Base-by-base conservation (phyloP, 169 alveolate species). In the Plasmodium gallinaceum region DNA sequence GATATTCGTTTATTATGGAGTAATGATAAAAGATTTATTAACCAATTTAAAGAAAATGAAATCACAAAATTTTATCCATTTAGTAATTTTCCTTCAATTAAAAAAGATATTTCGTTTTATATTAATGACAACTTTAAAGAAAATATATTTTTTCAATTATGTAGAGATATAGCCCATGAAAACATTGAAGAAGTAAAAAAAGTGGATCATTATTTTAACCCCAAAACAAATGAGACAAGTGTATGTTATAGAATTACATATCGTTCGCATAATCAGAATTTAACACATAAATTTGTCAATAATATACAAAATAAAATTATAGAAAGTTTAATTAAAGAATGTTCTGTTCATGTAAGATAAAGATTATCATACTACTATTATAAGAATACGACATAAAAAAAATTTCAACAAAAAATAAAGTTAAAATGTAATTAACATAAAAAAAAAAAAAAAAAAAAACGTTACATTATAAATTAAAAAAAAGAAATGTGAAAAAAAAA, bases 1-100 rank as follows among this genome's bases (percentile, higher is more conserved):
- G 99, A 97, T 73, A 96, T 97, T n/a, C 93, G 99, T 46, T 92
- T 95, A 52, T 97, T 97, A 68, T 97, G 99, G 99, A 95, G 95
- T 64, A 70, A 93, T 64, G 99, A 97, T 86, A 87, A 93, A 39
- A 90, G 99, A 73, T 97, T 97, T 85, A 68, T 95, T 12, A 72
- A 76, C 32, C 96, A 97, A 75, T 97, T 96, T 80, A 37, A 72
- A 60, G 61, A 68, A 46, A 91, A 89, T 32, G 83, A 26, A 60
- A 71, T 94, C 14, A 85, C 94, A 18, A 22, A 46, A 14, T 94
- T 94, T 74, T 48, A 45, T 57, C 91, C 93, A 32, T 94, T 92
- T 66, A 94, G 96, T 66, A 85, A 90, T n/a, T 91, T 91, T 45
- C 96, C 96, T 42, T 85, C 95, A 10, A 88, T 94, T 1, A 24